Conservation (phyloP, 441 rosid species). For the Manihot esculenta region DNA sequence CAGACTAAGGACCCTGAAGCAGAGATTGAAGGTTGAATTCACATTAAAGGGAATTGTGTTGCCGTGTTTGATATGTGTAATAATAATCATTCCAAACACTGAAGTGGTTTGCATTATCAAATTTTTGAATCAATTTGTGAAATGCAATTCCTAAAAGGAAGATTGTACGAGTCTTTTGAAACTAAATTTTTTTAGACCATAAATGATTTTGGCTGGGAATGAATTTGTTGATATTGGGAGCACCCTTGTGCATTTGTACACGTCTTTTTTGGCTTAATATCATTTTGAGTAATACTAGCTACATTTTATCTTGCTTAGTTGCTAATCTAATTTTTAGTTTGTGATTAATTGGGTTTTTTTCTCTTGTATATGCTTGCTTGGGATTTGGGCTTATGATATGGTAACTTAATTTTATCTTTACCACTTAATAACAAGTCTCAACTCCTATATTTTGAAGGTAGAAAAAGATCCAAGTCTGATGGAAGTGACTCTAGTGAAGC, state of each 20-base stretch:
- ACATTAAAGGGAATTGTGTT: neutral
- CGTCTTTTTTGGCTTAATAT: neutral
- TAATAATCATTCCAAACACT: neutral
- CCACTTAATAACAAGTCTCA: neutral
- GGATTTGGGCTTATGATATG: neutral
- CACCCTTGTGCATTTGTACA: neutral
- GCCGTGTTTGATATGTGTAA: neutral
- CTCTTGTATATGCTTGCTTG: neutral
- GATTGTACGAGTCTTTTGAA: neutral
- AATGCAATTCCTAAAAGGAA: neutral
- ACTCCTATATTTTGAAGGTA: slow-evolving; percentile 44
- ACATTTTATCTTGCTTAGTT: neutral
- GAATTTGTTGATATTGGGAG: neutral
- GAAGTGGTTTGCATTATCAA: neutral
- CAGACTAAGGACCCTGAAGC: neutral
- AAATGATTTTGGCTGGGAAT: neutral
- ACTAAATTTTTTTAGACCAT: neutral
- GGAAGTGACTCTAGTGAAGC: slow-evolving; percentile 75
- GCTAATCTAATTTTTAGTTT: neutral
- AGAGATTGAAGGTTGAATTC: neutral
- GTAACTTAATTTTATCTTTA: neutral
- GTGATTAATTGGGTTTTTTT: neutral
- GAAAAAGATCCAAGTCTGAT: slow-evolving; percentile 65
- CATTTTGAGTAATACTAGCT: neutral
- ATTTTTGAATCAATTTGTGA: neutral